Evolutionary conservation across 176 grass and related monocot genomes (phyloP), one percentile per base, ranked within the genome.

Genomic region (Triticum monococcum): DNA sequence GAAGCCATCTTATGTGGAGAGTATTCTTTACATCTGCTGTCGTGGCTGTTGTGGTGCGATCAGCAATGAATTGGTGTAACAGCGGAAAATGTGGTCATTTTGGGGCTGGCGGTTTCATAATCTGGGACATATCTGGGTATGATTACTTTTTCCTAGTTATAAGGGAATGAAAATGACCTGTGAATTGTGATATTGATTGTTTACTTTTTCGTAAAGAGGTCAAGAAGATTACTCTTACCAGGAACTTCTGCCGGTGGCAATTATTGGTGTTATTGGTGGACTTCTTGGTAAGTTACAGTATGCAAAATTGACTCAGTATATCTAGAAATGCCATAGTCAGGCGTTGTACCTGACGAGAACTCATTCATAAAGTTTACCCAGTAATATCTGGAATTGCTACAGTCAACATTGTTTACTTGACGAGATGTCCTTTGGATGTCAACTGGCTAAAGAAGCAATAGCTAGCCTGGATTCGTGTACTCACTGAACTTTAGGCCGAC

Each of bases 1-100:
- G 97, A 92, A 98, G 97, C 50, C 97, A 98, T 84, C 91, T 98
- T 82, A 98, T 98, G 97, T 98, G 97, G 97, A 96, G 97, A 91
- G 97, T 98, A 80, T 98, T 98, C 87, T 98, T 98, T 90, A 98
- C 97, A 73, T 98, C 97, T 90, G 97, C 97, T 76, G 90, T 98
- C 38, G 97, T 98, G 56, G 97, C 94, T 78, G 94, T 98, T 84
- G 97, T 98, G 87, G 94, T 98, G 62, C 90, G 68, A 57, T 94
- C 97, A 86, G 94, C 85, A 14, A 98, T 98, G 97, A 90, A 84
- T 81, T 98, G 97, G 97, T 98, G 97, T 66, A 94, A 90, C 61
- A 98, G 93, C 89, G 94, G 94, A 61, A 98, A 96, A 60, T 98
- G 97, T 78, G 97, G 97, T 77, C 97, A 98, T 94, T 98, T 98